Conservation (phyloP, 1,139 yeast species). For the Sugiyamaella neomexicana region DNA sequence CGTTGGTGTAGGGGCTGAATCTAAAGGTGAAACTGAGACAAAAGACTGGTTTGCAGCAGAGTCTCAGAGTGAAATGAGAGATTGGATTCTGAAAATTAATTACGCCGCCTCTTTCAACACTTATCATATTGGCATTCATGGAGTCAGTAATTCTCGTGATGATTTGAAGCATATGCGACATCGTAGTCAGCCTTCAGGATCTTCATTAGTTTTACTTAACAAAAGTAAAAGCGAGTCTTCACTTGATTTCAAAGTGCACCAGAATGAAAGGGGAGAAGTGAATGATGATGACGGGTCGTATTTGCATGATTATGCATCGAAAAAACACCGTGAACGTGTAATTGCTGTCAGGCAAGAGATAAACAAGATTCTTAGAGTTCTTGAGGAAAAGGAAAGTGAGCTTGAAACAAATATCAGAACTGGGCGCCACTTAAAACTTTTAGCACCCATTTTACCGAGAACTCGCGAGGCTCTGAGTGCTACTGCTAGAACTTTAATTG, state of each 20-base stretch:
- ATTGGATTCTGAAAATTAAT: constrained; percentile 60
- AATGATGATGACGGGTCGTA: constrained; percentile 1
- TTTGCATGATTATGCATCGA: neutral
- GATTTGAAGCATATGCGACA: constrained; percentile 11
- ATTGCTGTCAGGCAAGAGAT: constrained; percentile 33
- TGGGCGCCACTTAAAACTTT: constrained; percentile 44
- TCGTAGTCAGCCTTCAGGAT: constrained; percentile 8
- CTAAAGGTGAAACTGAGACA: neutral
- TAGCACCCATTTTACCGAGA: constrained; percentile 54
- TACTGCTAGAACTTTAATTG: constrained; percentile 49
- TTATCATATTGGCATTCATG: constrained; percentile 38
- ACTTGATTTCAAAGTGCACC: constrained; percentile 5
- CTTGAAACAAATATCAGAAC: constrained; percentile 43
- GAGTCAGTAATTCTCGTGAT: constrained; percentile 15
- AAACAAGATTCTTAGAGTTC: constrained; percentile 39
- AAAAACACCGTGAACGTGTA: constrained; percentile 21
- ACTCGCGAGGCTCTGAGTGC: constrained; percentile 51
- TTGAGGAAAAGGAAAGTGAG: constrained; percentile 39
- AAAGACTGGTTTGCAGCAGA: constrained; percentile 43
- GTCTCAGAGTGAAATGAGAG: constrained; percentile 44
- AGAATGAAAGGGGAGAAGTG: neutral
- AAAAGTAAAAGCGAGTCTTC: constrained; percentile 12
- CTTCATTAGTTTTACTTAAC: neutral
- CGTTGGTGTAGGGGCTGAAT: constrained; percentile 32
- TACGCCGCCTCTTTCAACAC: constrained; percentile 54